A percentile compares a stretch with the other conserved stretches of the same genome.
Conservation (phyloP, 1,284 basidiomycete genomes). For the Lentinus polychrous region DNA sequence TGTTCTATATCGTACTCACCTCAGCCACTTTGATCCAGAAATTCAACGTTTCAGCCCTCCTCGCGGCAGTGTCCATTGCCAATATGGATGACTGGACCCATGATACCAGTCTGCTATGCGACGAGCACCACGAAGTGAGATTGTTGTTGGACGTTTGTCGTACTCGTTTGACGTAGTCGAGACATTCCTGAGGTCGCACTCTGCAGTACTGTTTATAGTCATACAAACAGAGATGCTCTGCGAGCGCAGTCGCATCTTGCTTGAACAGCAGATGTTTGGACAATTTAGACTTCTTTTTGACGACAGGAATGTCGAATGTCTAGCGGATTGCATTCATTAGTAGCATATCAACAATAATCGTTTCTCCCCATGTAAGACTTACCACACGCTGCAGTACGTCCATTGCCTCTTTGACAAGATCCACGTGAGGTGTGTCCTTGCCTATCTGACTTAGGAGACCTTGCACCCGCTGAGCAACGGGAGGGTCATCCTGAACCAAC, state of each 20-base stretch:
- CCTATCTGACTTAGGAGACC: conserved; percentile 46
- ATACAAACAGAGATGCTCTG: conserved; percentile 56
- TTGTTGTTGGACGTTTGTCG: conserved; percentile 18
- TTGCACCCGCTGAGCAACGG: conserved; percentile 47
- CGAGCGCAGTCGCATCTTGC: conserved; percentile 48
- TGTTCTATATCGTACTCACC: conserved; percentile 32
- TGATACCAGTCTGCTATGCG: conserved; percentile 51
- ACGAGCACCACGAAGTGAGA: conserved; percentile 49
- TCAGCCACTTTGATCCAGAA: conserved; percentile 74
- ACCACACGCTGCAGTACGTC: conserved; percentile 51
- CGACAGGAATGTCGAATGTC: conserved; percentile 25
- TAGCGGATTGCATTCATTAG: conserved; percentile 12
- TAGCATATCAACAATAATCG: neutral
- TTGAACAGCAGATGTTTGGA: conserved; percentile 46
- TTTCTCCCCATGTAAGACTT: conserved; percentile 16
- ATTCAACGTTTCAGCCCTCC: conserved; percentile 52
- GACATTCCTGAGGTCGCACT: conserved; percentile 54
- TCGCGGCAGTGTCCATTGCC: conserved; percentile 39
- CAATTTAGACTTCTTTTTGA: conserved; percentile 35
- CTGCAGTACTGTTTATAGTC: conserved; percentile 53
- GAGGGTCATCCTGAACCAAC: conserved; percentile 56
- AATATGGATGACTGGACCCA: conserved; percentile 66
- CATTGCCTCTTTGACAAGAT: conserved; percentile 42
- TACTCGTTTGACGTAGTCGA: conserved; percentile 42
- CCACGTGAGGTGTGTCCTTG: conserved; percentile 34